Conservation (phyloP, 2,329 filamentous ascomycete genomes). For the Cryphonectria parasitica region DNA sequence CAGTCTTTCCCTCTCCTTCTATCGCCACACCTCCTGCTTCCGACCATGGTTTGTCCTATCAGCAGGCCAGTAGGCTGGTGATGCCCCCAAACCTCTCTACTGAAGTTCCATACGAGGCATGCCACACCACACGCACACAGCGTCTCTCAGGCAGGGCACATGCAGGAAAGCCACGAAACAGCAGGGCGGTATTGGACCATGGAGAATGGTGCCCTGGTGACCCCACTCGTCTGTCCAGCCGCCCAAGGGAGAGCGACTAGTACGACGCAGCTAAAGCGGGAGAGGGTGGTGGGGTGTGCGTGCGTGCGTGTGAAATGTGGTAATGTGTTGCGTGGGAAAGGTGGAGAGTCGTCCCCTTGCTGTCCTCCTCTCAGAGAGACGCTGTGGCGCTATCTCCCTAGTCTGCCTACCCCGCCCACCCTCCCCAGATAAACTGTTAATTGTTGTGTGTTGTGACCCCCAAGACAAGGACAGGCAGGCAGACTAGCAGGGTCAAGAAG, state of each 20-base stretch:
- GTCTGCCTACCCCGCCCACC: not conserved
- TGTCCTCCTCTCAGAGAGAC: not conserved
- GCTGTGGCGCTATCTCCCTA: slow-evolving; percentile 1
- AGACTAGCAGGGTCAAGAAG: not conserved
- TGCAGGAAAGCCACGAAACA: slow-evolving; percentile 27
- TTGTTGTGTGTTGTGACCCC: not conserved
- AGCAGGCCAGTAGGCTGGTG: not conserved
- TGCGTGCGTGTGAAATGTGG: not conserved
- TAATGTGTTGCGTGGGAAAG: not conserved
- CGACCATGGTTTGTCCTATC: not conserved
- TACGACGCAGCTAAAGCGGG: slow-evolving; percentile 3
- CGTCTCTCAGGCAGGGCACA: slow-evolving; percentile 10
- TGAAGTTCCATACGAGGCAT: too few species aligned
- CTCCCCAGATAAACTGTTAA: not conserved
- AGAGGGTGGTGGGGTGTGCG: slow-evolving; percentile 1
- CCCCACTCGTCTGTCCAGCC: slow-evolving; percentile 23
- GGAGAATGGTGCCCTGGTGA: slow-evolving; percentile 24
- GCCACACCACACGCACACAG: not conserved
- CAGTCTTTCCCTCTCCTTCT: not conserved
- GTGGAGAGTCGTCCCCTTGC: not conserved
- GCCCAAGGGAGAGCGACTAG: slow-evolving; percentile 13
- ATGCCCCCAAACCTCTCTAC: not conserved
- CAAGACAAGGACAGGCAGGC: slow-evolving; percentile 2
- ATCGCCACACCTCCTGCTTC: not conserved
- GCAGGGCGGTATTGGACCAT: slow-evolving; percentile 23